Base-by-base conservation (phyloP, 805 yeast genomes). In the Maudiozyma saulgeensis region DNA sequence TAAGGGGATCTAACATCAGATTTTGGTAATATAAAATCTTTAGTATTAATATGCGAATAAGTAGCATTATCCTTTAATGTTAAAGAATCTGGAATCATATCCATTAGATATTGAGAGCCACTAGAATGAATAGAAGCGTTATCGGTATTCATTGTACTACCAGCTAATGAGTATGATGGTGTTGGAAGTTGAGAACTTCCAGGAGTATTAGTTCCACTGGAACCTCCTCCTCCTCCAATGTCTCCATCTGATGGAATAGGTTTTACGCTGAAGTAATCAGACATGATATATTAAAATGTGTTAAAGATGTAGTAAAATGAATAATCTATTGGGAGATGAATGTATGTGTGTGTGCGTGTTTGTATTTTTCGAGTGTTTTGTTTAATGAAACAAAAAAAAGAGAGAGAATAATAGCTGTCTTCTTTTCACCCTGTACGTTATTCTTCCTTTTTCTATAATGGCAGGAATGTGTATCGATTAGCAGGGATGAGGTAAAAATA, bases 1-100 rank as follows among this genome's bases (percentile, higher is more conserved):
- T 57, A 66, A 1, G 70, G 69, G 8, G 69, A 66, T 47, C 58
- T 58, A 26, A 51, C 56, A 47, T 63, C 63, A 7, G 58, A 53
- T 39, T 58, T 59, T 3, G 67, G 67, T 44, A 64, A 47, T 31
- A 64, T 51, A 19, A 38, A 44, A 23, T 48, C 49, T 11, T 43
- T 45, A 2, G 47, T 40, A 21, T 42, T 38, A 18, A 47, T 23
- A 31, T 48, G 43, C 6, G 50, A 48, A 34, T 43, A 48, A 7
- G 46, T 43, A 2, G 49, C 46, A 26, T 44, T 47, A 34, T 50
- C 51, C 19, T 48, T 49, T n/a, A 48, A 19, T 4, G 55, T 45
- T 23, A 48, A n/a, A 2, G 48, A 32, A 40, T 56, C 62, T 6
- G 61, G 57, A 4, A 51, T 21, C 45, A 54, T 46, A 37, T 59